Evolutionary conservation across 2,329 filamentous ascomycete species (phyloP), one percentile per base, ranked within the genome.

Genomic region (Pseudogymnoascus sp.): DNA sequence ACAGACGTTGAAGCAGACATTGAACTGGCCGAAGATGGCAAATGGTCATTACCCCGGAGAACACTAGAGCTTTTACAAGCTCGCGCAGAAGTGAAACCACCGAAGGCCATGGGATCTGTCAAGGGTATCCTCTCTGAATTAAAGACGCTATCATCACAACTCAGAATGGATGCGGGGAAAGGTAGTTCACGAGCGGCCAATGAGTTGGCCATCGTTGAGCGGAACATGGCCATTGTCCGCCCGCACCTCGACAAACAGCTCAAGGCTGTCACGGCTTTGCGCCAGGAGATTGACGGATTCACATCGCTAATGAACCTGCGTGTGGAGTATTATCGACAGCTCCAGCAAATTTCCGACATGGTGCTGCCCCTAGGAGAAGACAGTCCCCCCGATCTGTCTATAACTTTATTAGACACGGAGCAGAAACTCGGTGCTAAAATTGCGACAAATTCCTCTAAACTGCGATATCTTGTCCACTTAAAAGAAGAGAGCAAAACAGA

Each of bases 261-360:
- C 35, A 86, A 85, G 69, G 77, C 75, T 0, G 70, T 73, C 0
- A 65, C 71, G 2, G 74, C 74, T 4, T 73, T 88, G 11, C 86
- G 90, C 65, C 83, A 84, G 64, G 92, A 97, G 73, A 77, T 91
- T 5, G 87, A 93, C 56, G 77, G 85, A 28, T 94, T 96, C 72
- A 88, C 85, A 28, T 79, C 81, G 14, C 85, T 88, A 0, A 92
- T 96, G 85, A 97, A 97, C 70, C 81, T 86, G 38, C 87, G 94
- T 12, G 77, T 97, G 0, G 91, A 94, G 63, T 97, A 92, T 72
- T 97, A 97, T 72, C 86, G 88, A 4, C 92, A 97, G 70, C 80
- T 97, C 10, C 94, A 97, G 72, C 83, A 85, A 25, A 86, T 97
- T n/a, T 97, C 92, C 0, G 93, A 97, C 71, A 90, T 85, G 16